Evolutionary conservation across 495 filamentous ascomycete species (phyloP).

Genomic region (Lasiosphaeria hispida): DNA sequence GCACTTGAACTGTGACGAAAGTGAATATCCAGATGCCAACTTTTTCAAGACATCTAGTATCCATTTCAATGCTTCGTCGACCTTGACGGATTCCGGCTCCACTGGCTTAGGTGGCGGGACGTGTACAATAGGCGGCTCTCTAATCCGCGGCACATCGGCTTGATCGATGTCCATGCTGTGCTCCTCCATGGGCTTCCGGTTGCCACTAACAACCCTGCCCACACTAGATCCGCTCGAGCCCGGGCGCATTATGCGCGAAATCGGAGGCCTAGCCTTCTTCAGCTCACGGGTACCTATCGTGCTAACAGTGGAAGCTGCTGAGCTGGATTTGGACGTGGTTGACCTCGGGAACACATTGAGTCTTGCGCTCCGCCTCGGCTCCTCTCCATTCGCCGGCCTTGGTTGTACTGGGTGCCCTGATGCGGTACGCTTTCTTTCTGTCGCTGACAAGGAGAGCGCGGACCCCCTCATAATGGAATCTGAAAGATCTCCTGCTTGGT

Average conservation of each 20-base stretch:
- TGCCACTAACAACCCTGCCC: slow-evolving; percentile 83
- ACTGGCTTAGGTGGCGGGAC: slow-evolving; percentile 41
- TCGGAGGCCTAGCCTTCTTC: slow-evolving; percentile 70
- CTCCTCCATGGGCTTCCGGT: slow-evolving; percentile 67
- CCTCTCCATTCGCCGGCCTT: slow-evolving; percentile 51
- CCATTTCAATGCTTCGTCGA: slow-evolving; percentile 71
- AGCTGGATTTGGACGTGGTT: slow-evolving; percentile 56
- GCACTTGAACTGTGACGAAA: slow-evolving; percentile 73
- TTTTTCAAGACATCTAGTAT: slow-evolving; percentile 80
- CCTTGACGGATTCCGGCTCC: slow-evolving; percentile 51
- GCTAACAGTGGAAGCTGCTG: slow-evolving; percentile 55
- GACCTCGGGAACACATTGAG: slow-evolving; percentile 60
- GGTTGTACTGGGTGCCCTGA: slow-evolving; percentile 75
- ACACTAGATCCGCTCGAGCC: slow-evolving; percentile 61
- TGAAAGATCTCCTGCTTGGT: slow-evolving; percentile 25
- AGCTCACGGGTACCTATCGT: slow-evolving; percentile 66
- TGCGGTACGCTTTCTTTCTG: slow-evolving; percentile 77
- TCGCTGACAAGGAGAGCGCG: slow-evolving; percentile 32
- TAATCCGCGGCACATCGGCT: slow-evolving; percentile 51
- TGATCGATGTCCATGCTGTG: slow-evolving; percentile 62
- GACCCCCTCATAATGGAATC: slow-evolving; percentile 19
- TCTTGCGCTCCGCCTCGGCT: slow-evolving; percentile 76
- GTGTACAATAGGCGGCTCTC: slow-evolving; percentile 34
- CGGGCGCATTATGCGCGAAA: slow-evolving; percentile 50
- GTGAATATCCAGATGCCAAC: slow-evolving; percentile 74